A percentile compares a stretch with the other conserved stretches of the same genome.
These are phyloP conservation scores for Wickerhamiella azyma DNA, from an alignment of 805 yeast species.

Conservation along the genomic window DNA sequence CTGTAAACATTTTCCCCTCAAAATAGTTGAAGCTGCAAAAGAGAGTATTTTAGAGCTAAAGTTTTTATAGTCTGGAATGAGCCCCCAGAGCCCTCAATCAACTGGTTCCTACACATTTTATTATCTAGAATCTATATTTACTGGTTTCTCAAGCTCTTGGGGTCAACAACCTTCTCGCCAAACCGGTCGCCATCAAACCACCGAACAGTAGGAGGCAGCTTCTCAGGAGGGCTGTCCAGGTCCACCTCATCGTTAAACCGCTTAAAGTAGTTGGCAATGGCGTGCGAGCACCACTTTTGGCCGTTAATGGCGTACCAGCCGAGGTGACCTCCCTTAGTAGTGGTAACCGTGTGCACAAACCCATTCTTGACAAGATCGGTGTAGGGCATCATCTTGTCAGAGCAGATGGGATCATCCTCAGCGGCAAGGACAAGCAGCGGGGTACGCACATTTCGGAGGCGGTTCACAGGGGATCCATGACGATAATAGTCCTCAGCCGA, in stretches of 20 bases:
- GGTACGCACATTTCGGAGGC: constrained; percentile 39
- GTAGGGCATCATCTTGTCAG: constrained; percentile 38
- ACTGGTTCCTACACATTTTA: too few species aligned
- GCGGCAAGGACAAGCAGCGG: constrained; percentile 56
- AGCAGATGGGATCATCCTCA: constrained; percentile 62
- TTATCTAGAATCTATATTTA: not conserved
- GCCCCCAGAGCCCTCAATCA: too few species aligned
- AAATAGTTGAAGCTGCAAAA: too few species aligned
- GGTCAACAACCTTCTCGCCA: not conserved
- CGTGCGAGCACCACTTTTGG: constrained; percentile 51
- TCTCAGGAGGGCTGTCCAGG: constrained; percentile 4
- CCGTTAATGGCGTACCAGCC: constrained; percentile 59
- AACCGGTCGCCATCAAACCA: constrained; percentile 8
- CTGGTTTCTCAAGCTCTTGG: not conserved
- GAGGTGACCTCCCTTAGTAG: constrained; percentile 66
- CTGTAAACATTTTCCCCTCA: too few species aligned
- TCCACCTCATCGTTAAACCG: constrained; percentile 25
- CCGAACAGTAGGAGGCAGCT: constrained; percentile 4
- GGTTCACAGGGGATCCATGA: constrained; percentile 41
- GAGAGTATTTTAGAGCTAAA: too few species aligned
- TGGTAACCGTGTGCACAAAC: constrained; percentile 40
- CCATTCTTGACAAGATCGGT: constrained; percentile 44
- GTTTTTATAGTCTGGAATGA: too few species aligned
- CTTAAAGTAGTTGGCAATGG: constrained; percentile 33
- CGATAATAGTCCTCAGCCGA: constrained; percentile 54